Evolutionary conservation across 2,329 filamentous ascomycete species (phyloP), one percentile per base, ranked within the genome.

Genomic region (Trichothecium sympodiale): DNA sequence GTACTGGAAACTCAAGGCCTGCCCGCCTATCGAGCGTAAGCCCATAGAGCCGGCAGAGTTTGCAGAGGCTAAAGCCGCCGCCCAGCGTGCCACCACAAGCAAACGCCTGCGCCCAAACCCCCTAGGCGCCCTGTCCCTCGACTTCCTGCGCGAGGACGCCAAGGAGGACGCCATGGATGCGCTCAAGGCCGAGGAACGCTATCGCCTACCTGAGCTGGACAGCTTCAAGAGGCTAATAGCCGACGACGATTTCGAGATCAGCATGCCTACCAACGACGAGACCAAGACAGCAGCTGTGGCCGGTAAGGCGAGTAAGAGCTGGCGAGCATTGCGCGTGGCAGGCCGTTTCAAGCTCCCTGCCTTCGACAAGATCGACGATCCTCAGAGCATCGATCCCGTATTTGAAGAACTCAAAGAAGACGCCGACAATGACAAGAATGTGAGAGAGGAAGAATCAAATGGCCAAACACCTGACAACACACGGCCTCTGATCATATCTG

Each of bases 1-100:
- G 31, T 81, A 87, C 43, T 99, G 91, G 91, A 99, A 99, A 62
- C 80, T 89, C 41, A 87, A 95, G 55, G 85, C 80, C 46, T 98
- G 91, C 54, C 85, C 86, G 17, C 74, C 81, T 5, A 96, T 99
- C 50, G 79, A 88, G 51, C 74, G 76, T 40, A 74, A 82, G 16
- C 65, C 84, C 9, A 71, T 96, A 20, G 70, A 79, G 3, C 69
- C 80, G 1, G 60, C 74, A 18, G 72, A 80, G 32, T 89, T 87
- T 53, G 58, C 78, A 28, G 71, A 77, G 36, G 80, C 87, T 17
- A 82, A 80, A 53, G 64, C 69, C 20, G 66, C 73, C 31, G 79
- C 79, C 4, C 69, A 73, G 43, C 77, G 75, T 44, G 67, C 77
- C 10, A 80, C 83, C 28, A 73, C 76, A 13, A 81, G 74, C 48